These are phyloP conservation scores for Sclerotinia minor DNA, from an alignment of 2,329 filamentous ascomycete genomes.

Conservation along the genomic window DNA sequence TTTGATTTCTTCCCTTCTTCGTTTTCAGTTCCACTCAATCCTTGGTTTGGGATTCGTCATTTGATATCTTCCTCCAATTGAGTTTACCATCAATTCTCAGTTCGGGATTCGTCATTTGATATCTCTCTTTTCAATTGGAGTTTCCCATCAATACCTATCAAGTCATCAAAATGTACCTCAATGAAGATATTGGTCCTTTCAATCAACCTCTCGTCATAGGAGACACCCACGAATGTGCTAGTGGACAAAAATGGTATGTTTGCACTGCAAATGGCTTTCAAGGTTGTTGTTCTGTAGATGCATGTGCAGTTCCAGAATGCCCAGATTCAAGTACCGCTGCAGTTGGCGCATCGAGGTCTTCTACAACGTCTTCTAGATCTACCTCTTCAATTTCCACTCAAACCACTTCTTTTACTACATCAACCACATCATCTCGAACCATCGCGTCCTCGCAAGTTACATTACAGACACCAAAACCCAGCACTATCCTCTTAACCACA, in stretches of 20 bases:
- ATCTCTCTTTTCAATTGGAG: background rate
- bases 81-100: background rate
- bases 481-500: background rate
- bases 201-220: slow-evolving; percentile 15
- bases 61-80: background rate
- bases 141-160: background rate
- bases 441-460: background rate
- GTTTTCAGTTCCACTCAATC: background rate
- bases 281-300: slow-evolving; percentile 25
- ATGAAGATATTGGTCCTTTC: background rate
- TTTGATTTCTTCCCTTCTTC: background rate
- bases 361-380: background rate
- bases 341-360: background rate
- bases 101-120: background rate
- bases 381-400: background rate
- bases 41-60: background rate
- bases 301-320: slow-evolving; percentile 17
- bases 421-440: background rate
- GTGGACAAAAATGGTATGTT: slow-evolving; percentile 20
- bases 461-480: slow-evolving; percentile 11
- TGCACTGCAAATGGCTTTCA: slow-evolving; percentile 7
- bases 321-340: slow-evolving; percentile 18
- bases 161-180: slow-evolving; percentile 20
- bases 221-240: slow-evolving; percentile 14
- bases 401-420: background rate